These are phyloP conservation scores for Diaporthe eres DNA, from an alignment of 2,329 filamentous ascomycete genomes.

Conservation along the genomic window DNA sequence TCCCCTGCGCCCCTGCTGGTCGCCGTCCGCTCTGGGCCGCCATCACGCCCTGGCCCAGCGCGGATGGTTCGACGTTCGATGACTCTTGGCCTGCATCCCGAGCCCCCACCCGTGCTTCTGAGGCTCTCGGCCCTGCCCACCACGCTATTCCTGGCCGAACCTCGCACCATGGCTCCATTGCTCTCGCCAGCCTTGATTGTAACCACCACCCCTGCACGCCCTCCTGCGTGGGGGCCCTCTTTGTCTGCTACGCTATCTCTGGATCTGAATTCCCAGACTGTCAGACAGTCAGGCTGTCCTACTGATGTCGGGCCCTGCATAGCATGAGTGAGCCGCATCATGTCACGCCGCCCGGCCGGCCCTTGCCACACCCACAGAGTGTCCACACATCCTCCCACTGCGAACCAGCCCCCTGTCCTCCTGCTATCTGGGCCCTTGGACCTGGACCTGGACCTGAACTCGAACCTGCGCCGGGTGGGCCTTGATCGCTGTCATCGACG, in stretches of 20 bases:
- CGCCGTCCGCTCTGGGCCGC: conserved; percentile 14
- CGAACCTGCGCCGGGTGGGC: conserved; percentile 14
- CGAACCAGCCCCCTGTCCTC: neutral
- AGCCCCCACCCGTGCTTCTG: conserved; percentile 5
- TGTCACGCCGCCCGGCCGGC: conserved; percentile 1
- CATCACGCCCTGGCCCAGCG: conserved; percentile 27
- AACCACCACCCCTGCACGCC: conserved; percentile 11
- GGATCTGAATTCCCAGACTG: neutral
- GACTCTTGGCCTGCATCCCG: conserved; percentile 17
- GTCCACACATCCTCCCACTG: conserved; percentile 4
- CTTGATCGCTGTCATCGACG: conserved; percentile 22
- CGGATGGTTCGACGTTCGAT: conserved; percentile 28
- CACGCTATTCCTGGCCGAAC: conserved; percentile 32
- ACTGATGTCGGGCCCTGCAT: conserved; percentile 22
- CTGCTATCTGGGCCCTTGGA: neutral
- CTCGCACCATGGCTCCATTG: conserved; percentile 19
- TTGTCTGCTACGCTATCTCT: conserved; percentile 24
- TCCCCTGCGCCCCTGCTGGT: neutral
- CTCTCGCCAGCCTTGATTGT: conserved; percentile 23
- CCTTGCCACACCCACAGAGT: neutral
- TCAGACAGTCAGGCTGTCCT: neutral
- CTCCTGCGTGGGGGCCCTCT: conserved; percentile 18
- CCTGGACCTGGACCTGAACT: conserved; percentile 7
- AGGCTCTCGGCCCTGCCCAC: conserved; percentile 33
- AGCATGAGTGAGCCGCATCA: conserved; percentile 33